A percentile compares a stretch with the other conserved stretches of the same genome.
Evolutionary conservation across 257 asterid genomes (phyloP).

Genomic region (Eucommia ulmoides): DNA sequence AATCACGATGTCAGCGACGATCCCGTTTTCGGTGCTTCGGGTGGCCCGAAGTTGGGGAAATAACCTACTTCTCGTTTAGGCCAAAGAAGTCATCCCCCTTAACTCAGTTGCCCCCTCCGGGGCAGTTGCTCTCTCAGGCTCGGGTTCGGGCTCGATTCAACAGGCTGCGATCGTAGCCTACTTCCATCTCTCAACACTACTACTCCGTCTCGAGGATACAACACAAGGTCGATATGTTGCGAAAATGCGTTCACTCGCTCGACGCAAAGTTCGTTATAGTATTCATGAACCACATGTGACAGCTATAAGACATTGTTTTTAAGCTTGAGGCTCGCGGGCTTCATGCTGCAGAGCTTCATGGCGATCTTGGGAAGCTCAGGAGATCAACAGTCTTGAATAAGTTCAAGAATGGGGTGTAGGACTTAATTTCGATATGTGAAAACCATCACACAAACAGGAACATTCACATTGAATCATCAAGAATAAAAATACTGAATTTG

Average conservation of each 20-base stretch:
- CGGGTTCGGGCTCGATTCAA: conserved; percentile 19
- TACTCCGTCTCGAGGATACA: conserved; percentile 65
- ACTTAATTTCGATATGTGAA: no score
- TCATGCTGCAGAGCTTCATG: conserved; percentile 81
- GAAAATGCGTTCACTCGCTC: conserved; percentile 79
- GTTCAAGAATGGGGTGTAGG: conserved; percentile 66
- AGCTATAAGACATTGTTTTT: conserved; percentile 72
- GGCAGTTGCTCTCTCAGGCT: conserved; percentile 26
- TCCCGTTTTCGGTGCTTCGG: conserved; percentile 80
- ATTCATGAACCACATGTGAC: conserved; percentile 84
- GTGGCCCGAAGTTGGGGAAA: conserved; percentile 90
- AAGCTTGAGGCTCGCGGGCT: conserved; percentile 95
- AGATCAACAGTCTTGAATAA: conserved; percentile 74
- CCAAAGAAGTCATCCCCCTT: conserved; percentile 47
- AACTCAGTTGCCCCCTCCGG: conserved; percentile 37
- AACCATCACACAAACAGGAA: no score
- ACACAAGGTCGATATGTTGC: conserved; percentile 74
- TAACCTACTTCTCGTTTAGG: conserved; percentile 84
- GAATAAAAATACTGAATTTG: no score
- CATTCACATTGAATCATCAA: no score
- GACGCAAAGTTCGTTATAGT: conserved; percentile 79
- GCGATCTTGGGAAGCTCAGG: conserved; percentile 66
- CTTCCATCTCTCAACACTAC: conserved; percentile 81
- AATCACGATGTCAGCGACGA: conserved; percentile 96
- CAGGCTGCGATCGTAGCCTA: conserved; percentile 50